Conservation (phyloP, 352 stramenopile species). For the Phytophthora citrophthora region DNA sequence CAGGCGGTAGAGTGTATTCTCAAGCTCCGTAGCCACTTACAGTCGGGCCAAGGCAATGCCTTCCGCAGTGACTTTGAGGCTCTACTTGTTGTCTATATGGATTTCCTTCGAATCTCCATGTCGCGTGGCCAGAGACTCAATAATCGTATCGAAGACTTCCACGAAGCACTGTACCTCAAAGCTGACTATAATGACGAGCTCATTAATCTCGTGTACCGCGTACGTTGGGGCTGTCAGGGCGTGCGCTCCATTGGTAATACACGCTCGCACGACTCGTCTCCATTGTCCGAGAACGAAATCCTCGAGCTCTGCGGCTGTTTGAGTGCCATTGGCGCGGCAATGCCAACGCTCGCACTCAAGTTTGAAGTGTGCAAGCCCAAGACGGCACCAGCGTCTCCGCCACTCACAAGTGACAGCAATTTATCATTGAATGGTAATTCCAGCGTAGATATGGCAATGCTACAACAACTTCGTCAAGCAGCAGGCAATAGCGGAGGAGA, state of each 20-base stretch:
- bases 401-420: constrained; percentile 14
- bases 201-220: constrained; percentile 39
- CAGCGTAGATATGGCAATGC: constrained; percentile 23
- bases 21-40: constrained; percentile 24
- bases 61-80: constrained; percentile 41
- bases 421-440: constrained; percentile 27
- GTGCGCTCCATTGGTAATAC: constrained; percentile 36
- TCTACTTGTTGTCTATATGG: constrained; percentile 37
- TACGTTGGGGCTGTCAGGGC: constrained; percentile 36
- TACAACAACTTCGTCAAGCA: constrained; percentile 32
- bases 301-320: constrained; percentile 38
- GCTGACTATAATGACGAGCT: constrained; percentile 28
- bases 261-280: constrained; percentile 27
- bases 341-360: constrained; percentile 32
- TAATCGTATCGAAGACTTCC: constrained; percentile 41
- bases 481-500: constrained; percentile 10
- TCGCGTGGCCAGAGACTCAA: constrained; percentile 21
- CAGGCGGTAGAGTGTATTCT: constrained; percentile 14
- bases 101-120: constrained; percentile 32
- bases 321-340: constrained; percentile 36
- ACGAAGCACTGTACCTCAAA: constrained; percentile 31
- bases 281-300: constrained; percentile 36
- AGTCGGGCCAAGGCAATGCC: constrained; percentile 24
- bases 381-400: not conserved
- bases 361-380: constrained; percentile 32